These are phyloP conservation scores for Colletotrichum acutatum DNA, from an alignment of 2,329 filamentous ascomycete species.

Conservation along the genomic window DNA sequence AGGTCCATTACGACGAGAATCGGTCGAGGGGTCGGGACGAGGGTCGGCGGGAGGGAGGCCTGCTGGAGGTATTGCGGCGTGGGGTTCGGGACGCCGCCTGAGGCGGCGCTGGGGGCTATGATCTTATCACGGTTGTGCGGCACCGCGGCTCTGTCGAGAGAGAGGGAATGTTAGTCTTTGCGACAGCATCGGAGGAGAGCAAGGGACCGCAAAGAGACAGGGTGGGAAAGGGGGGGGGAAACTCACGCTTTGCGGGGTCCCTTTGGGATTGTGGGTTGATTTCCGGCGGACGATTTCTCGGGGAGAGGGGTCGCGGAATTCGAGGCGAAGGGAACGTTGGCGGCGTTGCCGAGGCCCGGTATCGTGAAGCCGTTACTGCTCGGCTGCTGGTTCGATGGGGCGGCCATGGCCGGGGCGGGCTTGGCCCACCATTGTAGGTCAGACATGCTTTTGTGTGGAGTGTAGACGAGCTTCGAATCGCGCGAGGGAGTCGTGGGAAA, in stretches of 20 bases:
- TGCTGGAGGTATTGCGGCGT: constrained; percentile 69
- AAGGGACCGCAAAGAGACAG: not conserved
- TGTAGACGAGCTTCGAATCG: not conserved
- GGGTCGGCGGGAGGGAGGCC: constrained; percentile 56
- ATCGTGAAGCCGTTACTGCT: constrained; percentile 23
- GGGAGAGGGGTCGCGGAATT: not conserved
- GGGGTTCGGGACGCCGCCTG: constrained; percentile 71
- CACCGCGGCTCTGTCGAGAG: not conserved
- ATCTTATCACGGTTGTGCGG: constrained; percentile 33
- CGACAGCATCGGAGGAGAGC: not conserved
- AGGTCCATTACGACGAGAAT: constrained; percentile 90
- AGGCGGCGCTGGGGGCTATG: constrained; percentile 49
- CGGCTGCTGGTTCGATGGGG: constrained; percentile 6
- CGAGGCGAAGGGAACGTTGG: constrained; percentile 7
- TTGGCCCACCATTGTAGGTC: constrained; percentile 34
- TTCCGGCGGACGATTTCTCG: not conserved
- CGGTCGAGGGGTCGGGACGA: constrained; percentile 61
- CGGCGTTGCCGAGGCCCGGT: constrained; percentile 31
- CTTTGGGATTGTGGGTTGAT: not conserved
- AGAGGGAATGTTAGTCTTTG: not conserved
- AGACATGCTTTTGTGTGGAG: constrained; percentile 4
- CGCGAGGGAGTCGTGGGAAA: too few relatives aligned
- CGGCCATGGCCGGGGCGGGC: constrained; percentile 8
- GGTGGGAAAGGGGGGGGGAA: not conserved
- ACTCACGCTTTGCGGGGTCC: constrained; percentile 13